Conservation (phyloP, 1,284 basidiomycete genomes). For the Apiotrichum mycotoxinovorans region DNA sequence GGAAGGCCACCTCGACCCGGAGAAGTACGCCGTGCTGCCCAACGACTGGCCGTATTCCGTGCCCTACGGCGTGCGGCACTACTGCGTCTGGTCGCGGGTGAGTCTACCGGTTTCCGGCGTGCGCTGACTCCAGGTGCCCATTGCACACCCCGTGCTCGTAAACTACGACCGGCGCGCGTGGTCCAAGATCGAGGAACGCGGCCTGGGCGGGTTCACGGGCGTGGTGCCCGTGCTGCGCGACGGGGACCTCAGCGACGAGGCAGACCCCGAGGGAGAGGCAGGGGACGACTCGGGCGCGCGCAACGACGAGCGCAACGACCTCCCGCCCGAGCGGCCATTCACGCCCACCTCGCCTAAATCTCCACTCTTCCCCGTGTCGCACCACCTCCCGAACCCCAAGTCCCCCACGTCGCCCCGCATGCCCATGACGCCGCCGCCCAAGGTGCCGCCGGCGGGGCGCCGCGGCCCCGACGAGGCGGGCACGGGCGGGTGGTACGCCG, state of each 20-base stretch:
- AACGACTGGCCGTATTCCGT: slow-evolving; percentile 50
- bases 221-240: slow-evolving; percentile 20
- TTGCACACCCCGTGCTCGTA: slow-evolving; percentile 44
- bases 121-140: slow-evolving; percentile 42
- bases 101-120: no score
- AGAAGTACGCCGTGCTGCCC: slow-evolving; percentile 39
- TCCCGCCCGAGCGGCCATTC: background rate
- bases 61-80: slow-evolving; percentile 44
- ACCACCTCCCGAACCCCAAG: background rate
- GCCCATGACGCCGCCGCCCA: background rate
- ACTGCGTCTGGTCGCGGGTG: slow-evolving; percentile 46
- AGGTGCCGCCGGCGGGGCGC: background rate
- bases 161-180: slow-evolving; percentile 34
- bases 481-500: slow-evolving; percentile 31
- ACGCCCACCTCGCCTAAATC: background rate
- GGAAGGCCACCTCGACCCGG: slow-evolving; percentile 32
- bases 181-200: slow-evolving; percentile 37
- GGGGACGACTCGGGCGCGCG: background rate
- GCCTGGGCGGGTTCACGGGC: slow-evolving; percentile 47
- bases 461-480: background rate
- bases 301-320: background rate
- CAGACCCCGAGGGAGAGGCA: no score
- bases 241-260: background rate
- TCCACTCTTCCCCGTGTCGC: background rate
- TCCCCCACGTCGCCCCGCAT: background rate